Percentiles rank a stretch among this genome's conserved stretches.
Evolutionary conservation across 2,329 filamentous ascomycete species (phyloP).

Genomic region (Colletotrichum tropicale): DNA sequence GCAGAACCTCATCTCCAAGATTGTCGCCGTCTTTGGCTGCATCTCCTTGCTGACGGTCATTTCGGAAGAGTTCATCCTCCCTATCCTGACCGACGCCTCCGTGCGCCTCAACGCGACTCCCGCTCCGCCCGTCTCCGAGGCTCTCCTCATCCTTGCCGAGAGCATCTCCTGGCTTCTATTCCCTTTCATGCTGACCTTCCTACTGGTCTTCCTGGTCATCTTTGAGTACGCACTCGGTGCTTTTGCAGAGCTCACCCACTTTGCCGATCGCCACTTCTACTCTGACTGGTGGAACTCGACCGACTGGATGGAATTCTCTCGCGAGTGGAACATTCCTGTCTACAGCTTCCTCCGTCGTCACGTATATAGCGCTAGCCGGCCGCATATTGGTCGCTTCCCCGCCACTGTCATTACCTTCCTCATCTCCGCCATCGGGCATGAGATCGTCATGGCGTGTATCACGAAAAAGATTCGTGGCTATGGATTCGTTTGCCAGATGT

Average conservation of each 20-base stretch:
- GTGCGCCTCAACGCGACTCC: constrained; percentile 48
- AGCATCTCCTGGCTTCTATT: constrained; percentile 91
- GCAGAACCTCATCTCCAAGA: constrained; percentile 82
- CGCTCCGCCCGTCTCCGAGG: constrained; percentile 60
- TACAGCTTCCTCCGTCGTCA: constrained; percentile 95
- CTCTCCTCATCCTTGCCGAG: constrained; percentile 81
- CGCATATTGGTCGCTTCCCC: constrained; percentile 74
- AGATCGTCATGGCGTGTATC: constrained; percentile 97
- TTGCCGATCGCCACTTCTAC: constrained; percentile 95
- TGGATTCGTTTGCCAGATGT: constrained; percentile 93
- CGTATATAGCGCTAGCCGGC: constrained; percentile 84
- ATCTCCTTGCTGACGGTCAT: constrained; percentile 93
- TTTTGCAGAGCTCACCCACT: constrained; percentile 91
- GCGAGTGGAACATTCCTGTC: constrained; percentile 97
- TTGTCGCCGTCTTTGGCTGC: constrained; percentile 89
- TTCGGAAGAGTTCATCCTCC: constrained; percentile 94
- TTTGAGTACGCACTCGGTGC: constrained; percentile 97
- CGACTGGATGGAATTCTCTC: constrained; percentile 94
- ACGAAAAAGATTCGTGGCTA: constrained; percentile 96
- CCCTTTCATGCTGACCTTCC: constrained; percentile 95
- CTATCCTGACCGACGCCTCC: constrained; percentile 78
- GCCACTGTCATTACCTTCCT: constrained; percentile 93
- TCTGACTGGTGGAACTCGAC: constrained; percentile 77
- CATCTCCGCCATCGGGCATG: constrained; percentile 87
- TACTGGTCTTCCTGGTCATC: constrained; percentile 96